Evolutionary conservation across 2,329 filamentous ascomycete species (phyloP), one percentile per base, ranked within the genome.

Genomic region (Ciborinia camelliae): DNA sequence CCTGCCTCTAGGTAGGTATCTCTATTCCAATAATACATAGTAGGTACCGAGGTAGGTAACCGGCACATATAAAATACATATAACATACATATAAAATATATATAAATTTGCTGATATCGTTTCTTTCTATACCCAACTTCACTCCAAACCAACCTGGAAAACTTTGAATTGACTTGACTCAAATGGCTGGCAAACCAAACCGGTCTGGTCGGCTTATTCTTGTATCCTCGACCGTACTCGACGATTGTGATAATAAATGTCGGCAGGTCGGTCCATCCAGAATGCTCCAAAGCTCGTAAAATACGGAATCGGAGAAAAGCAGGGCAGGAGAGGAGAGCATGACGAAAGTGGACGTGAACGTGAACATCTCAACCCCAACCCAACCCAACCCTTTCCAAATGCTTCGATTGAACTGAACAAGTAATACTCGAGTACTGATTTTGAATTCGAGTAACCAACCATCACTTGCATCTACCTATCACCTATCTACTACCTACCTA

Each of bases 241-340:
- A 59, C 55, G 41, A 59, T 35, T 59, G 55, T 30, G 41, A 59
- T 35, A 47, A 41, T 30, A 59, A 59, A 59, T 43, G 55, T 58
- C 54, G 55, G 55, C 28, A 58, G 55, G 55, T 47, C 41, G 55
- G n/a, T 47, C 55, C 30, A 58, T 47, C 15, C 2, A 35, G 28
- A 26, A 12, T 18, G 6, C 35, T 2, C n/a, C n/a, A n/a, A n/a
- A 9, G 14, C 35, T 10, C 14, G 18, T 28, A 55, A 35, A 55
- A 26, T 18, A 20, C 32, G 20, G 18, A 39, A 28, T 12, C 52
- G 35, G 14, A 10, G 8, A 37, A 37, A 37, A 37, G 35, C 8
- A 37, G 7, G 35, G 35, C 8, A 12, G n/a, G 41, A 43, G n/a
- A 43, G 18, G 18, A 57, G 37, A 37, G 53, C 37, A 57, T 57